Conservation (phyloP, 2,329 filamentous ascomycete species). For the Cercospora sp. region DNA sequence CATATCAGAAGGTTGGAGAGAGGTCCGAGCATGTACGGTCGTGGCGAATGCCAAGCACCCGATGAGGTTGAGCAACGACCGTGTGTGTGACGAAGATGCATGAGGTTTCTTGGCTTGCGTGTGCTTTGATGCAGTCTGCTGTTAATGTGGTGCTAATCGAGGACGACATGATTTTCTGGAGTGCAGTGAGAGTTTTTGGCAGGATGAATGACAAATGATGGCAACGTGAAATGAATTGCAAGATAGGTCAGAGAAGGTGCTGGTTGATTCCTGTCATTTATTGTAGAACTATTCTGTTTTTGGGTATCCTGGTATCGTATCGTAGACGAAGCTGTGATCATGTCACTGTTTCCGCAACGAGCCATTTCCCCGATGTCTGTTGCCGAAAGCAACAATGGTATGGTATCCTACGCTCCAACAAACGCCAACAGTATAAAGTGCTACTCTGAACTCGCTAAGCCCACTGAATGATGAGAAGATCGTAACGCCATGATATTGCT, state of each 20-base stretch:
- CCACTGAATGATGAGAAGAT: not conserved
- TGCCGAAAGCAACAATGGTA: not conserved
- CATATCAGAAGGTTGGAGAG: not conserved
- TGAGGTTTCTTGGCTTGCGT: not conserved
- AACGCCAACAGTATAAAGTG: not conserved
- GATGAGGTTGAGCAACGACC: not conserved
- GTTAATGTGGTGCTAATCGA: not conserved
- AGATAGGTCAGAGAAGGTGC: not conserved
- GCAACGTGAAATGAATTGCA: not conserved
- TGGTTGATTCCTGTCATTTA: not conserved
- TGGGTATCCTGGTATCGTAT: not conserved
- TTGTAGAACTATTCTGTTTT: not conserved
- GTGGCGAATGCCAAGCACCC: not conserved
- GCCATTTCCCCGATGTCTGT: not conserved
- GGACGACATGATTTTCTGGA: too few species aligned
- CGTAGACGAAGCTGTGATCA: not conserved
- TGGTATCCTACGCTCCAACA: not conserved
- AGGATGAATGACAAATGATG: not conserved
- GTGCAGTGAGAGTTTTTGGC: too few species aligned
- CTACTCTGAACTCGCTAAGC: not conserved
- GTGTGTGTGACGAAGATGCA: not conserved
- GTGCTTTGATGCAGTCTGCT: not conserved
- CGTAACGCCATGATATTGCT: not conserved
- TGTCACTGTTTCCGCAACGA: not conserved
- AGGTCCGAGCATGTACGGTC: not conserved